phyloP scores from a whole-genome alignment of 106 monocot genomes.

The Dactylorhiza incarnata region DNA sequence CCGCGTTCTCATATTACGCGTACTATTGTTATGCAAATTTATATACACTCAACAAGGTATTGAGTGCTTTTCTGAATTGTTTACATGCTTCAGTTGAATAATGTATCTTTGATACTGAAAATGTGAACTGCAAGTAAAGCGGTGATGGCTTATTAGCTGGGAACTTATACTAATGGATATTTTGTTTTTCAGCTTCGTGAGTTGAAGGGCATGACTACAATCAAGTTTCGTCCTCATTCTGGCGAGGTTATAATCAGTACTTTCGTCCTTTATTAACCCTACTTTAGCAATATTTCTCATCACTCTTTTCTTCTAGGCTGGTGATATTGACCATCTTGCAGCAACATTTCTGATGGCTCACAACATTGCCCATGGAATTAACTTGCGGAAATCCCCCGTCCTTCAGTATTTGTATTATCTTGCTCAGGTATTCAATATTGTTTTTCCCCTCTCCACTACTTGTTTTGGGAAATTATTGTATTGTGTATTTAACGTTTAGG shows the following conservation, averaged over 20 bases:
- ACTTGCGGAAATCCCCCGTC: conserved; percentile 90
- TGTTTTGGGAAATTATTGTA: too few species aligned
- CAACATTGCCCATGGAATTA: conserved; percentile 92
- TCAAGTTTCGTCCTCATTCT: conserved; percentile 95
- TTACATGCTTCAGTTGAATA: background rate
- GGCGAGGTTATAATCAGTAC: conserved; percentile 57
- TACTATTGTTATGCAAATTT: conserved; percentile 98
- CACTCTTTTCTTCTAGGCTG: conserved; percentile 38
- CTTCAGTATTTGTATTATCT: conserved; percentile 98
- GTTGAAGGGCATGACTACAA: conserved; percentile 95
- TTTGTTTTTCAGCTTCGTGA: conserved; percentile 68
- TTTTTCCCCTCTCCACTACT: too few species aligned
- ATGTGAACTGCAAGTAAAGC: background rate
- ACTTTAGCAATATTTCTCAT: conserved; percentile 1
- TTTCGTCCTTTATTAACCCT: background rate
- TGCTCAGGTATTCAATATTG: conserved; percentile 54
- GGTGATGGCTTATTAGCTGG: background rate
- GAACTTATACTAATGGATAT: background rate
- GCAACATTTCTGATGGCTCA: conserved; percentile 84
- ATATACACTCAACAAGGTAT: conserved; percentile 89
- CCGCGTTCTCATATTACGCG: conserved; percentile 93
- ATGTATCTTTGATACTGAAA: background rate
- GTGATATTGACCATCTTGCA: conserved; percentile 97
- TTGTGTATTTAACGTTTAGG: too few species aligned
- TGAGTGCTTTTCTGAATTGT: background rate